Conservation (phyloP, 1,284 basidiomycete genomes). For the Laetiporus sulphureus region DNA sequence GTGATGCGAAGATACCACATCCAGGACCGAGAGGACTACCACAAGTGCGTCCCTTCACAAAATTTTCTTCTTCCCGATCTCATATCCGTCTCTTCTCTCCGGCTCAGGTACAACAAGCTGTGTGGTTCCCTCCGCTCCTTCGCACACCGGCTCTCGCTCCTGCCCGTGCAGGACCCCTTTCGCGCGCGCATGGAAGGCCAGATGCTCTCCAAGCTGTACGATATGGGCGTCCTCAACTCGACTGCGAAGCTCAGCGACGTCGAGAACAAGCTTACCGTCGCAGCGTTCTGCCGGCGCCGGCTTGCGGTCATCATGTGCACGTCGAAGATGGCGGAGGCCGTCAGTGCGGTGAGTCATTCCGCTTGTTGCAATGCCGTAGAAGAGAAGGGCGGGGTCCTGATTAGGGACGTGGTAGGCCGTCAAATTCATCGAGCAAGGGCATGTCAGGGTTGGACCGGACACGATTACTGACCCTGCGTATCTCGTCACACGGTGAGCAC, state of each 20-base stretch:
- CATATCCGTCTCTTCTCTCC: background rate
- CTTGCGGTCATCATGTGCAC: slow-evolving; percentile 92
- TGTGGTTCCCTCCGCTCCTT: slow-evolving; percentile 84
- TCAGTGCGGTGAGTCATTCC: slow-evolving; percentile 73
- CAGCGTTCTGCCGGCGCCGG: slow-evolving; percentile 88
- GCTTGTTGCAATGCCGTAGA: slow-evolving; percentile 5
- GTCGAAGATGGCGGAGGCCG: slow-evolving; percentile 93
- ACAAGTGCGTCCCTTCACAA: slow-evolving; percentile 52
- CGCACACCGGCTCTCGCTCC: slow-evolving; percentile 82
- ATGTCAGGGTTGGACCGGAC: slow-evolving; percentile 95
- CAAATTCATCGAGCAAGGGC: slow-evolving; percentile 97
- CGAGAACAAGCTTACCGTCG: slow-evolving; percentile 93
- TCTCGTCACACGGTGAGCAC: slow-evolving; percentile 76
- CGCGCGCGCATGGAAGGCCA: slow-evolving; percentile 81
- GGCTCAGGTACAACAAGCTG: slow-evolving; percentile 85
- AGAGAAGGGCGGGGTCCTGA: too few species aligned
- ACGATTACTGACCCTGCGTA: slow-evolving; percentile 96
- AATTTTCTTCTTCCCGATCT: background rate
- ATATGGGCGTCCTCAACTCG: slow-evolving; percentile 88
- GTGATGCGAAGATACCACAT: slow-evolving; percentile 96
- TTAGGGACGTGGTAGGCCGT: slow-evolving; percentile 67
- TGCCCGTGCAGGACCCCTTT: slow-evolving; percentile 90
- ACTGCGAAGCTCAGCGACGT: slow-evolving; percentile 85
- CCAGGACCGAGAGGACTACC: slow-evolving; percentile 92
- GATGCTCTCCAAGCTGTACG: slow-evolving; percentile 92